These are phyloP conservation scores for Entomortierella chlamydospora DNA, from an alignment of 192 early-diverging fungal species.

Conservation along the genomic window DNA sequence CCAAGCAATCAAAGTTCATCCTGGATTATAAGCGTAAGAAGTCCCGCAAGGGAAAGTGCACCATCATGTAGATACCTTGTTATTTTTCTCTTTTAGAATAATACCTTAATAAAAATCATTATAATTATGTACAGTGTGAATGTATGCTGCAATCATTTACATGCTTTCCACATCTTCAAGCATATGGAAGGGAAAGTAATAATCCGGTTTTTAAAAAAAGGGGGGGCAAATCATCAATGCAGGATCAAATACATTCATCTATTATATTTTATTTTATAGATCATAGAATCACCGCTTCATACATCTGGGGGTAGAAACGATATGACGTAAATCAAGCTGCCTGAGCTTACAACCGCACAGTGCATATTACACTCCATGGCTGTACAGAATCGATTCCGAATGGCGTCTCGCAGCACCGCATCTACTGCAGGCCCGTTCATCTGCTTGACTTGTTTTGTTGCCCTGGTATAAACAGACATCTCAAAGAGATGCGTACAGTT, in stretches of 20 bases:
- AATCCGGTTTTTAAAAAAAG: too few relatives aligned
- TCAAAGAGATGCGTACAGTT: conserved; percentile 39
- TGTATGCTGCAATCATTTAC: too few relatives aligned
- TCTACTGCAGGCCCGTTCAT: conserved; percentile 44
- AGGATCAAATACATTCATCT: too few relatives aligned
- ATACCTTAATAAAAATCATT: too few relatives aligned
- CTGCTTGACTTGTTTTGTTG: conserved; percentile 34
- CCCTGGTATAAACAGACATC: conserved; percentile 43
- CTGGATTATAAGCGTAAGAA: conserved; percentile 66
- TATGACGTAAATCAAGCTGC: conserved; percentile 41
- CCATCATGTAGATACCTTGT: conserved; percentile 26
- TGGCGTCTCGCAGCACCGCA: conserved; percentile 8
- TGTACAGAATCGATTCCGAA: conserved; percentile 44
- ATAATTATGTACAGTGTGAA: too few relatives aligned
- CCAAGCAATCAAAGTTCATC: conserved; percentile 72
- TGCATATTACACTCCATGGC: conserved; percentile 53
- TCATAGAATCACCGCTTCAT: too few relatives aligned
- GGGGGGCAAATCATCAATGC: too few relatives aligned
- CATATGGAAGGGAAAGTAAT: too few relatives aligned
- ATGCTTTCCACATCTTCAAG: too few relatives aligned
- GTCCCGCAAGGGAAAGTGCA: conserved; percentile 57
- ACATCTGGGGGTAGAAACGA: conserved; percentile 35
- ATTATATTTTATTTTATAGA: too few relatives aligned
- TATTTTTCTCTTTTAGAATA: not conserved
- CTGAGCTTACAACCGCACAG: conserved; percentile 47